Evolutionary conservation across 805 yeast genomes (phyloP).

Genomic region (Starmerella ratchasimensis): DNA sequence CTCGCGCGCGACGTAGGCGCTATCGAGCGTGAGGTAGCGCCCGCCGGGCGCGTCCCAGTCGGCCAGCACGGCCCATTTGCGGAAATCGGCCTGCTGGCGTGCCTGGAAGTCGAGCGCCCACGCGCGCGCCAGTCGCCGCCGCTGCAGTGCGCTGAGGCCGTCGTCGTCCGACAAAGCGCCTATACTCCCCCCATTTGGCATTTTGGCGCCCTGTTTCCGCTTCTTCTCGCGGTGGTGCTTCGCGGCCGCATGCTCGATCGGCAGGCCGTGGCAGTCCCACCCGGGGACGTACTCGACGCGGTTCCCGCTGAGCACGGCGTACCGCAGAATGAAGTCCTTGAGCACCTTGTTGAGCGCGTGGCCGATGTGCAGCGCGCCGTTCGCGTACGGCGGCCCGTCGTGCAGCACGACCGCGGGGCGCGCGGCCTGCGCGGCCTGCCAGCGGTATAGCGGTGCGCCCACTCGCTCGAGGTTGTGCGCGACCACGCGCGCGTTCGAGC

Average conservation of each 20-base stretch:
- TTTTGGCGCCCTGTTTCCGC: background rate
- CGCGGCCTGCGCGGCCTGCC: slow-evolving; percentile 36
- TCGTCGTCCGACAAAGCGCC: slow-evolving; percentile 20
- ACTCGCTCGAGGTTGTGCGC: slow-evolving; percentile 39
- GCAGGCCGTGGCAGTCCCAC: slow-evolving; percentile 98
- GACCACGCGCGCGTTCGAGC: slow-evolving; percentile 35
- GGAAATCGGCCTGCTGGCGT: slow-evolving; percentile 50
- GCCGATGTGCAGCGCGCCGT: slow-evolving; percentile 82
- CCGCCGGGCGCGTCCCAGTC: slow-evolving; percentile 46
- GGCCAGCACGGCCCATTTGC: slow-evolving; percentile 64
- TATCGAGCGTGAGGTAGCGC: slow-evolving; percentile 57
- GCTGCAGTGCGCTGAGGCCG: slow-evolving; percentile 31
- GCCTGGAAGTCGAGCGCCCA: slow-evolving; percentile 60
- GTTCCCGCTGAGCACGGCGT: slow-evolving; percentile 47
- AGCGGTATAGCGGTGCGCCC: slow-evolving; percentile 46
- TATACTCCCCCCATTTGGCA: slow-evolving; percentile 28
- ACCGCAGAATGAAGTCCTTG: slow-evolving; percentile 74
- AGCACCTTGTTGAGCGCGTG: slow-evolving; percentile 83
- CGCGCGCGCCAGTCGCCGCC: slow-evolving; percentile 49
- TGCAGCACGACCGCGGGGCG: slow-evolving; percentile 47
- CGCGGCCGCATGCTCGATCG: slow-evolving; percentile 81
- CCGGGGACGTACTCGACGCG: slow-evolving; percentile 72
- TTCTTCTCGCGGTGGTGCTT: slow-evolving; percentile 21
- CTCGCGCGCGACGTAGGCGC: slow-evolving; percentile 61
- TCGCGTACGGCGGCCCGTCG: slow-evolving; percentile 98